phyloP scores from a whole-genome alignment of 129 eudicot genomes.

The Oenanthe sinensis region DNA sequence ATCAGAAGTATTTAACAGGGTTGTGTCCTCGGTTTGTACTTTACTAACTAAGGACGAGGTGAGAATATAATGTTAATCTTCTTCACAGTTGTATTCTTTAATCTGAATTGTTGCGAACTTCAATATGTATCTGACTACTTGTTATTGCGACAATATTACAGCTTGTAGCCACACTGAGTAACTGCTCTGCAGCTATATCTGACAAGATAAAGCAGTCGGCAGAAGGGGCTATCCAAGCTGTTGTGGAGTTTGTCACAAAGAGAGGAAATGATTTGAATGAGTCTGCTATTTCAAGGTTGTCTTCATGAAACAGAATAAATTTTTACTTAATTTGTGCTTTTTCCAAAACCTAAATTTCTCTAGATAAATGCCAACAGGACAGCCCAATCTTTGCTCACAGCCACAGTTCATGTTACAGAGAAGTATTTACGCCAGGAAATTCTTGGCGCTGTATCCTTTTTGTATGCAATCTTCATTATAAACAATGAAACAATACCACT shows the following conservation, averaged over 20 bases:
- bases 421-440: conserved; percentile 91
- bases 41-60: conserved; percentile 88
- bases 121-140: conserved; percentile 7
- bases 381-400: conserved; percentile 84
- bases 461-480: neutral
- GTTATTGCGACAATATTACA: conserved; percentile 22
- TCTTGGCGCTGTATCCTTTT: conserved; percentile 82
- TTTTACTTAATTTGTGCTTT: neutral
- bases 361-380: conserved; percentile 50
- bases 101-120: neutral
- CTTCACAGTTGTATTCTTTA: neutral
- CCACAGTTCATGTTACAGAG: conserved; percentile 73
- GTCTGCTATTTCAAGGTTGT: conserved; percentile 72
- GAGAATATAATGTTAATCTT: conserved; percentile 10
- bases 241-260: conserved; percentile 66
- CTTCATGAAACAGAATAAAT: conserved; percentile 6
- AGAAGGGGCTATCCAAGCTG: conserved; percentile 93
- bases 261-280: conserved; percentile 80
- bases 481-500: neutral
- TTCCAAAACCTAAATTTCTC: conserved; percentile 8
- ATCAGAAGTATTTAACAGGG: conserved; percentile 88
- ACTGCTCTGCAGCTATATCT: conserved; percentile 79
- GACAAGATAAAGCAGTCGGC: conserved; percentile 86
- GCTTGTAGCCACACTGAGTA: conserved; percentile 78
- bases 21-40: conserved; percentile 76